These are phyloP conservation scores for Monilinia fructigena DNA, from an alignment of 2,329 filamentous ascomycete genomes.

Conservation along the genomic window DNA sequence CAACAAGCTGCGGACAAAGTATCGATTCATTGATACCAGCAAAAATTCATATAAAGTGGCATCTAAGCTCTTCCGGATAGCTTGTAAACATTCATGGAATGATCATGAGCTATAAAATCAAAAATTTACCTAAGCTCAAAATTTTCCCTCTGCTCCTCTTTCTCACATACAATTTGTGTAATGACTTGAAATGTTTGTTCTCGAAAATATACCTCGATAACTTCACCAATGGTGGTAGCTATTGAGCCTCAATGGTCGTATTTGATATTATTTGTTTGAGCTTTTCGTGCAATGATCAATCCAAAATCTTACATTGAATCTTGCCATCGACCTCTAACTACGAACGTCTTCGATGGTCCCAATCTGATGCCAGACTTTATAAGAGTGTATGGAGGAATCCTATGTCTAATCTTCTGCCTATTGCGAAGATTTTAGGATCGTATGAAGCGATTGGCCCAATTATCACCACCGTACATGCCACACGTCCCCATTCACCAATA, in stretches of 20 bases:
- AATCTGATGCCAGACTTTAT: not conserved
- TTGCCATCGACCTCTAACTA: not conserved
- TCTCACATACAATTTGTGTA: too few species aligned
- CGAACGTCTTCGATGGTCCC: not conserved
- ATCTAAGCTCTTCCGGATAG: not conserved
- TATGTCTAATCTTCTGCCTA: not conserved
- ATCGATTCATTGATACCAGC: not conserved
- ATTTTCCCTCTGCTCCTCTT: too few species aligned
- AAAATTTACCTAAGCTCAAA: not conserved
- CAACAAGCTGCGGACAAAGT: not conserved
- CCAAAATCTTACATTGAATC: not conserved
- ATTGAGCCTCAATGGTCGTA: not conserved
- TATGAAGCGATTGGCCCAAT: not conserved
- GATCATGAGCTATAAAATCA: not conserved
- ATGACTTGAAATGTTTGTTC: not conserved
- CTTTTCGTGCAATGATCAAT: not conserved
- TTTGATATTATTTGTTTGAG: not conserved
- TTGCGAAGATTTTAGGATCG: not conserved
- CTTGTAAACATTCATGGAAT: not conserved
- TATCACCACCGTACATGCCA: not conserved
- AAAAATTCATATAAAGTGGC: not conserved
- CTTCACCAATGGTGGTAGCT: not conserved
- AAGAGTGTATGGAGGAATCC: not conserved
- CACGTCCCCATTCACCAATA: not conserved
- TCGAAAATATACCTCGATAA: not conserved